These are phyloP conservation scores for Thalassiosira oceanica DNA, from an alignment of 352 stramenopile species.

Conservation along the genomic window DNA sequence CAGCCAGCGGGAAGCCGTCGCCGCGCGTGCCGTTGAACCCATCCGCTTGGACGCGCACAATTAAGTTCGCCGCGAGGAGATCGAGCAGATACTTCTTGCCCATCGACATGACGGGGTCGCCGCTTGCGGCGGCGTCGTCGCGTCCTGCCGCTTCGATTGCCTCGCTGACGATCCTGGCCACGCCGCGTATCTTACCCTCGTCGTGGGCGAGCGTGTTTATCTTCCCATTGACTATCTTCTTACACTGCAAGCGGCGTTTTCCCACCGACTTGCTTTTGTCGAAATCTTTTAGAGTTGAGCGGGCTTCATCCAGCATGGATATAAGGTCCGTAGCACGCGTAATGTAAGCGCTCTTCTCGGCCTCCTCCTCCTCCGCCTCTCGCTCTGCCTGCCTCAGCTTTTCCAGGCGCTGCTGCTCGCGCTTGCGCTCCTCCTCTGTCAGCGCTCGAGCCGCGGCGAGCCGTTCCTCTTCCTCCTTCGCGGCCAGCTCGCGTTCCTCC, in stretches of 20 bases:
- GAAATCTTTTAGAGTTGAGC: slow-evolving; percentile 52
- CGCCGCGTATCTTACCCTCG: slow-evolving; percentile 54
- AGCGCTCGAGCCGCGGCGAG: neutral
- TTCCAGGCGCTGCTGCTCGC: slow-evolving; percentile 7
- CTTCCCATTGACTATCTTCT: slow-evolving; percentile 75
- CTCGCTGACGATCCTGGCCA: slow-evolving; percentile 46
- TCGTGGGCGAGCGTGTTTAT: slow-evolving; percentile 76
- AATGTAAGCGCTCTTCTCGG: slow-evolving; percentile 45
- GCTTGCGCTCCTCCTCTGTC: slow-evolving; percentile 7
- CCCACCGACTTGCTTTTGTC: slow-evolving; percentile 50
- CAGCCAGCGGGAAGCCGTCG: slow-evolving; percentile 75
- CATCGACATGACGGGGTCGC: slow-evolving; percentile 36
- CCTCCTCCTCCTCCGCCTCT: too few species aligned
- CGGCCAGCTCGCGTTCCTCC: neutral
- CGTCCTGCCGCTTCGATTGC: slow-evolving; percentile 36
- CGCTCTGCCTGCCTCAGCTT: slow-evolving; percentile 13
- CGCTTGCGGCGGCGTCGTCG: slow-evolving; percentile 45
- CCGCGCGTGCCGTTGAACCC: slow-evolving; percentile 69
- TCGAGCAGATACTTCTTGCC: slow-evolving; percentile 74
- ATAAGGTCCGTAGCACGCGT: slow-evolving; percentile 57
- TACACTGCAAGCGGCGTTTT: slow-evolving; percentile 65
- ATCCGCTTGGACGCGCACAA: slow-evolving; percentile 76
- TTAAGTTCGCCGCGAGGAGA: slow-evolving; percentile 61
- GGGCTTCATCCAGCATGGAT: slow-evolving; percentile 41
- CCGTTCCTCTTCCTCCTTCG: neutral